These are phyloP conservation scores for Flaveria bidentis DNA, from an alignment of 129 eudicot genomes.

Conservation along the genomic window DNA sequence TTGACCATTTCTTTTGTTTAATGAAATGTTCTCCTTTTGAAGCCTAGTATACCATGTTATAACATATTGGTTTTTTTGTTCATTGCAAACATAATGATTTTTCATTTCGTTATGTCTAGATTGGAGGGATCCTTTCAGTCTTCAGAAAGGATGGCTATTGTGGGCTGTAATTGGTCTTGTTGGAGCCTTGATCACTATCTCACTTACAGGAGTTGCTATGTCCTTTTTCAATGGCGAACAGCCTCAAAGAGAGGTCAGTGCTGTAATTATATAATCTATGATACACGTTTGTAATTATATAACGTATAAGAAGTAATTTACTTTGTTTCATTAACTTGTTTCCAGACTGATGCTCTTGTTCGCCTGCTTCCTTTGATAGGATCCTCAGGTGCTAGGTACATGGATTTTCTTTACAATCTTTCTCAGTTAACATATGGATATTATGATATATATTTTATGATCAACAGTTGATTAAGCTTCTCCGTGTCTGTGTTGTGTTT, in stretches of 20 bases:
- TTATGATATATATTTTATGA: neutral
- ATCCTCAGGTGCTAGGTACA: slow-evolving; percentile 83
- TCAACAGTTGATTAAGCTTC: slow-evolving; percentile 9
- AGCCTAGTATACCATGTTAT: slow-evolving; percentile 6
- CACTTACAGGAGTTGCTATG: slow-evolving; percentile 75
- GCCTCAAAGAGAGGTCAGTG: slow-evolving; percentile 87
- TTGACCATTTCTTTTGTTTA: neutral
- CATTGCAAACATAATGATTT: slow-evolving; percentile 1
- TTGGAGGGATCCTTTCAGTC: slow-evolving; percentile 79
- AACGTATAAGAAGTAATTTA: neutral
- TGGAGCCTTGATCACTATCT: slow-evolving; percentile 77
- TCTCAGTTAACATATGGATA: neutral
- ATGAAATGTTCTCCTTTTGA: slow-evolving; percentile 12
- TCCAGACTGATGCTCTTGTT: slow-evolving; percentile 96
- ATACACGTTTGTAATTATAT: neutral
- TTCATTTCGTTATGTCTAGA: slow-evolving; percentile 40
- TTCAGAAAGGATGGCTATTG: slow-evolving; percentile 88
- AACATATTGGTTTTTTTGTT: neutral
- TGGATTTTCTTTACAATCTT: neutral
- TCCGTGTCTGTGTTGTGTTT: slow-evolving; percentile 35
- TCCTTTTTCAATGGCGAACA: slow-evolving; percentile 72
- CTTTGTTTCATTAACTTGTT: slow-evolving; percentile 20
- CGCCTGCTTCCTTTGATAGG: slow-evolving; percentile 95
- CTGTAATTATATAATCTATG: neutral
- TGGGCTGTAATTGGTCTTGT: slow-evolving; percentile 92